Percentiles rank a stretch among this genome's conserved stretches.
These are phyloP conservation scores for Tolypocladium ophioglossoides DNA, from an alignment of 2,329 filamentous ascomycete genomes.

Conservation along the genomic window DNA sequence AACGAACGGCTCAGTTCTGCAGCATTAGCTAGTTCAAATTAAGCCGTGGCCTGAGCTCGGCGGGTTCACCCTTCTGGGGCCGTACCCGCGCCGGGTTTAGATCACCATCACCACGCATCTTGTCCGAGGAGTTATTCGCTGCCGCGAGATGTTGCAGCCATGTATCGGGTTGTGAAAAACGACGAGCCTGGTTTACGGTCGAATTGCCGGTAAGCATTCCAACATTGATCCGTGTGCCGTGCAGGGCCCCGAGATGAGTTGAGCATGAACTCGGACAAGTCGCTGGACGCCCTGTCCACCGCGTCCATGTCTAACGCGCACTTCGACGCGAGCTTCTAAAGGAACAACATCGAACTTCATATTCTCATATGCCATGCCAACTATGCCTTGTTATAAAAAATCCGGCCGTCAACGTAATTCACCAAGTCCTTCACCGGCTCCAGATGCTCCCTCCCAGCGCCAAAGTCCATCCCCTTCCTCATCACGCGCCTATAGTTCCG, in stretches of 20 bases:
- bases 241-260: too few relatives aligned
- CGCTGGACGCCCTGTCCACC: neutral
- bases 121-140: too few relatives aligned
- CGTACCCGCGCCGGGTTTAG: too few relatives aligned
- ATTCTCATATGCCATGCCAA: neutral
- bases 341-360: neutral
- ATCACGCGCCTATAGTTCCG: constrained; percentile 43
- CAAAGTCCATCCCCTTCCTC: constrained; percentile 40
- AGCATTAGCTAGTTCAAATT: neutral
- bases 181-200: too few relatives aligned
- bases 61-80: too few relatives aligned
- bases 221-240: too few relatives aligned
- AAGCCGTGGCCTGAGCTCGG: neutral
- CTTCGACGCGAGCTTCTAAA: too few relatives aligned
- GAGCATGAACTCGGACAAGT: neutral
- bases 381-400: constrained; percentile 31
- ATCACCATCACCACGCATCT: too few relatives aligned
- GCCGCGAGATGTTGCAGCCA: too few relatives aligned
- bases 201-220: too few relatives aligned
- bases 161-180: too few relatives aligned
- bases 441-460: constrained; percentile 29
- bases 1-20: neutral
- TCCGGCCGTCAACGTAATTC: constrained; percentile 35
- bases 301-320: neutral
- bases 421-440: constrained; percentile 37